Conservation (phyloP, 805 yeast genomes). For the Nakazawaea ambrosiae region DNA sequence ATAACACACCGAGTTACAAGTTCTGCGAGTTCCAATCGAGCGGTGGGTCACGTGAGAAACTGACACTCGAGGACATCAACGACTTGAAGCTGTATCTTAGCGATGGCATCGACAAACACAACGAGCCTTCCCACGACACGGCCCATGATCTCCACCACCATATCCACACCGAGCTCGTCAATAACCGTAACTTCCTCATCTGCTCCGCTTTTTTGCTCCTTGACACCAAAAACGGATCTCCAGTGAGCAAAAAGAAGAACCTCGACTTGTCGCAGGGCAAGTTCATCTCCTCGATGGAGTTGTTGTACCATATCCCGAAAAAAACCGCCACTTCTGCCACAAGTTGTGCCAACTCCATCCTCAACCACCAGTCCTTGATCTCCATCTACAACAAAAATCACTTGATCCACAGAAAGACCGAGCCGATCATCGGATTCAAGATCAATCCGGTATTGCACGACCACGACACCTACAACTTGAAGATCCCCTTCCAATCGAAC, state of each 20-base stretch:
- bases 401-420: conserved; percentile 7
- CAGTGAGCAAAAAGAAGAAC: conserved; percentile 5
- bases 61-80: background rate
- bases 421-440: conserved; percentile 10
- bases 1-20: background rate
- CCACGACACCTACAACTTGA: conserved; percentile 8
- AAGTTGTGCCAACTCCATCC: no score
- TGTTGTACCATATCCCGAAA: conserved; percentile 6
- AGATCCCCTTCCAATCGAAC: conserved; percentile 9
- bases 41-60: background rate
- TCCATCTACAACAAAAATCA: conserved; percentile 8
- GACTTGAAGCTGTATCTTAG: background rate
- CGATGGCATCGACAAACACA: background rate
- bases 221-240: background rate
- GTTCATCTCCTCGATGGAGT: conserved; percentile 9
- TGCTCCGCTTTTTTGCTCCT: background rate
- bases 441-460: background rate
- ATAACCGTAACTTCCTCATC: background rate
- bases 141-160: background rate
- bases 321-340: background rate
- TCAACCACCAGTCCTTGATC: conserved; percentile 3
- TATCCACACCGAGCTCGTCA: no score
- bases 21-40: conserved; percentile 6
- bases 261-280: conserved; percentile 9
- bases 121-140: background rate